Conservation (phyloP, 352 stramenopile genomes). For the Globisporangium abappressorium region DNA sequence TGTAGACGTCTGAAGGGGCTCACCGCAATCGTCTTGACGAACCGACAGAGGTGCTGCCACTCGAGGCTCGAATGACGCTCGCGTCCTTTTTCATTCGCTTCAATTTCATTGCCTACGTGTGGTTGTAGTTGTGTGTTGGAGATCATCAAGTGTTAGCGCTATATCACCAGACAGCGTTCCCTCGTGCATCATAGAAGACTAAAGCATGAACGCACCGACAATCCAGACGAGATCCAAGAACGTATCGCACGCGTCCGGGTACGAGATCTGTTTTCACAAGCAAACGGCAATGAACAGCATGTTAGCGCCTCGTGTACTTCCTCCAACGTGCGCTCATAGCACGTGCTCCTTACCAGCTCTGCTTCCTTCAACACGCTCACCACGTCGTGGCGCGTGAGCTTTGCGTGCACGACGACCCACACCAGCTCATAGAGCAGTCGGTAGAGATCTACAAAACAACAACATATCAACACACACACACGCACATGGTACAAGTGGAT, state of each 20-base stretch:
- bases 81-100: slow-evolving; percentile 60
- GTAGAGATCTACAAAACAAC: slow-evolving; percentile 38
- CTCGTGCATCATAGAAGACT: neutral
- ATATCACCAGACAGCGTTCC: neutral
- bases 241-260: slow-evolving; percentile 41
- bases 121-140: neutral
- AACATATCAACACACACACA: neutral
- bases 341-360: slow-evolving; percentile 35
- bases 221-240: slow-evolving; percentile 76
- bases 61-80: slow-evolving; percentile 65
- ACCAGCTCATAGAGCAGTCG: slow-evolving; percentile 77
- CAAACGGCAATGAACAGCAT: neutral
- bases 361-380: slow-evolving; percentile 67
- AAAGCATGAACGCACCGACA: slow-evolving; percentile 26
- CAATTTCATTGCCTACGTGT: slow-evolving; percentile 59
- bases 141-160: neutral
- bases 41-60: slow-evolving; percentile 62
- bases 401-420: slow-evolving; percentile 66
- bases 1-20: neutral
- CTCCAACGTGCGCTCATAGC: neutral
- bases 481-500: neutral
- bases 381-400: slow-evolving; percentile 69
- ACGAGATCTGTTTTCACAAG: slow-evolving; percentile 21
- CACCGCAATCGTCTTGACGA: slow-evolving; percentile 60
- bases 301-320: neutral